A percentile compares a stretch with the other conserved stretches of the same genome.
Evolutionary conservation across 768 basidiomycete species (phyloP).

Genomic region (Leccinum sublutescens): DNA sequence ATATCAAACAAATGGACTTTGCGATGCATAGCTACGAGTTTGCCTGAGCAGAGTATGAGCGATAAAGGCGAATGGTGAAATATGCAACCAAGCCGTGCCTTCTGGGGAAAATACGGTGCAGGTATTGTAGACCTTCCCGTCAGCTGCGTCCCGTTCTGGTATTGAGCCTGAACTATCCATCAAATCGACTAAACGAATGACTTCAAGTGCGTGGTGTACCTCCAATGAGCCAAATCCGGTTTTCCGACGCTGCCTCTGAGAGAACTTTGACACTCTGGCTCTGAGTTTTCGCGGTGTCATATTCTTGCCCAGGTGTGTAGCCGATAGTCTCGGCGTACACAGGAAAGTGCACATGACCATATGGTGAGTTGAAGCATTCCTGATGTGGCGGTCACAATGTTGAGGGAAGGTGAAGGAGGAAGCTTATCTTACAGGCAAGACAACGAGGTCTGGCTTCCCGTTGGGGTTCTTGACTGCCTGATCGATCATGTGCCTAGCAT

Average conservation of each 20-base stretch:
- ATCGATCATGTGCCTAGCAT: slow-evolving; percentile 79
- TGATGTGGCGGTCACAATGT: slow-evolving; percentile 24
- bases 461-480: slow-evolving; percentile 52
- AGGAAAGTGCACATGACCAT: slow-evolving; percentile 78
- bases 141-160: slow-evolving; percentile 69
- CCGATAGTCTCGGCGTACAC: slow-evolving; percentile 79
- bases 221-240: slow-evolving; percentile 87
- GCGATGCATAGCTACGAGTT: slow-evolving; percentile 83
- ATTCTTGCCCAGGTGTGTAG: slow-evolving; percentile 55
- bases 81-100: slow-evolving; percentile 39
- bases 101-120: slow-evolving; percentile 86
- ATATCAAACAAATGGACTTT: slow-evolving; percentile 98
- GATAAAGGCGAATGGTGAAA: not conserved
- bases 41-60: slow-evolving; percentile 47
- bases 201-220: slow-evolving; percentile 44
- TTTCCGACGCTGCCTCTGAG: slow-evolving; percentile 74
- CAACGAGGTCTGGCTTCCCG: slow-evolving; percentile 72
- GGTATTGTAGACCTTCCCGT: slow-evolving; percentile 85
- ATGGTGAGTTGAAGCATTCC: slow-evolving; percentile 91
- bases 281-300: slow-evolving; percentile 50
- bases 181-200: not conserved
- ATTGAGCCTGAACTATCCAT: slow-evolving; percentile 70
- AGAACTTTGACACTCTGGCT: slow-evolving; percentile 85
- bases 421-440: slow-evolving; percentile 65
- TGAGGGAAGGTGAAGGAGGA: not conserved